A percentile compares a stretch with the other conserved stretches of the same genome.
Conservation (phyloP, 116 monocot genomes). For the Iris pallida region DNA sequence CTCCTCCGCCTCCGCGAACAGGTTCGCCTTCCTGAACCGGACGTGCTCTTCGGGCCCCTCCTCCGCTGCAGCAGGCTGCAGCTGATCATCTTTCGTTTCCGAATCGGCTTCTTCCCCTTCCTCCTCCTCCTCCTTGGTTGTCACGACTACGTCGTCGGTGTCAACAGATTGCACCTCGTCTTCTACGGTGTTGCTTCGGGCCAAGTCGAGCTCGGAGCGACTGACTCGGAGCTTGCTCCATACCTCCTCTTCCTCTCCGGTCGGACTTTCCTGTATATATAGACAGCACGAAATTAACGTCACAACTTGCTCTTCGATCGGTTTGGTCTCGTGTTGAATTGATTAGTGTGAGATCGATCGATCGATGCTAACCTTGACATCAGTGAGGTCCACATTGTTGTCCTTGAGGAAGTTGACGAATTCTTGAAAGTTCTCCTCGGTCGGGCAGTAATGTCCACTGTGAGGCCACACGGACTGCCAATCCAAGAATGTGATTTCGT, state of each 20-base stretch:
- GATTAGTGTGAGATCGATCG: too few relatives aligned
- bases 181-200: background rate
- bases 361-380: conserved; percentile 37
- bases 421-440: conserved; percentile 37
- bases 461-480: conserved; percentile 41
- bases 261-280: conserved; percentile 43
- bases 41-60: background rate
- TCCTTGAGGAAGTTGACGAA: conserved; percentile 37
- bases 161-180: conserved; percentile 6
- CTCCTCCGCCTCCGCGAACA: conserved; percentile 1
- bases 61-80: conserved; percentile 3
- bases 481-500: too few relatives aligned
- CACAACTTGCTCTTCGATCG: too few relatives aligned
- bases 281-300: too few relatives aligned
- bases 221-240: background rate
- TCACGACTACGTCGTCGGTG: background rate
- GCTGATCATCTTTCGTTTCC: background rate
- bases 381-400: conserved; percentile 38
- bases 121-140: background rate
- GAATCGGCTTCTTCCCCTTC: too few relatives aligned
- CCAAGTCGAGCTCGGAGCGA: conserved; percentile 14
- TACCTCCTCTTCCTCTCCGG: conserved; percentile 36
- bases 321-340: background rate
- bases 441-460: conserved; percentile 44
- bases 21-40: conserved; percentile 45